Conservation (phyloP, 192 early-diverging fungal species). For the Rhizoclosmatium sp. region DNA sequence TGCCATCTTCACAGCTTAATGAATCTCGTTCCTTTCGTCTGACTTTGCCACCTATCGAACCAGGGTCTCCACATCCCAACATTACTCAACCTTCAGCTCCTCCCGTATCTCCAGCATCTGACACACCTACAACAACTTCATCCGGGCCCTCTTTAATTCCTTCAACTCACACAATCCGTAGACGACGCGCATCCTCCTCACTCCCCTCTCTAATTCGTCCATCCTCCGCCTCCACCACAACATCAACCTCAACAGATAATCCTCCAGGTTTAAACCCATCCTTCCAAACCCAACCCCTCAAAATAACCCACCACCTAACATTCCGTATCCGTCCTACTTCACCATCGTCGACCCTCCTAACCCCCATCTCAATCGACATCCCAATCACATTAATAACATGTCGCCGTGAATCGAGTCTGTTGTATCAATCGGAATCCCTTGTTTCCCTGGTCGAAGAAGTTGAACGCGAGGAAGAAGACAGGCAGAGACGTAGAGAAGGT, state of each 20-base stretch:
- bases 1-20: not conserved
- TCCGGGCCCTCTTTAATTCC: not conserved
- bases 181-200: not conserved
- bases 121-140: not conserved
- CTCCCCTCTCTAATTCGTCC: not conserved
- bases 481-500: slow-evolving; percentile 10
- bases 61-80: not conserved
- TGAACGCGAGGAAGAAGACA: slow-evolving; percentile 36
- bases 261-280: slow-evolving; percentile 28
- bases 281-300: slow-evolving; percentile 25
- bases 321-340: not conserved
- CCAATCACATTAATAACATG: slow-evolving; percentile 10
- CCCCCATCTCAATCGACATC: slow-evolving; percentile 12
- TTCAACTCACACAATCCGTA: not conserved
- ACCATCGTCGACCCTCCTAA: not conserved
- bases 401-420: not conserved
- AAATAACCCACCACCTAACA: slow-evolving; percentile 22
- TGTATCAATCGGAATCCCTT: slow-evolving; percentile 20
- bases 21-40: slow-evolving; percentile 8
- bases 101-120: not conserved
- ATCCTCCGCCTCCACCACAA: not conserved
- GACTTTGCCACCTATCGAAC: slow-evolving; percentile 17
- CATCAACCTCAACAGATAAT: not conserved
- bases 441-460: slow-evolving; percentile 34
- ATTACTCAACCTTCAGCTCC: not conserved